Evolutionary conservation across 306 rosid species (phyloP), one percentile per base, ranked within the genome.

Genomic region (Begonia fuchsioides): DNA sequence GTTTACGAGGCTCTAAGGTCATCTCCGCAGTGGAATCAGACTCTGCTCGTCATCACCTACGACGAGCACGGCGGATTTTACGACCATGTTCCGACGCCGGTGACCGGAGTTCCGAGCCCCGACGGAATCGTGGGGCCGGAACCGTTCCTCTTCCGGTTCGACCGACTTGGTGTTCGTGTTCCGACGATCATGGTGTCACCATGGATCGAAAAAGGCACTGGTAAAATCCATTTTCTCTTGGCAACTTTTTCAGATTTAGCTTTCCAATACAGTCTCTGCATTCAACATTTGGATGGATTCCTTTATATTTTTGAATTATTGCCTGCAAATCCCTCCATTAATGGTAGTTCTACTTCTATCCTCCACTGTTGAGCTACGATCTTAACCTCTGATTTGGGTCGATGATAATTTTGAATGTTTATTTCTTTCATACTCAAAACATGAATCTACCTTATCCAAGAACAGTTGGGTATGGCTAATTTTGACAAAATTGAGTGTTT

Each of bases 111-210:
- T 46, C 96, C 96, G 38, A 82, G 49, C 55, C 96, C 94, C 32
- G 96, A 86, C 64, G 96, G 96, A 19, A 86, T 82, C 69, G 76
- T 90, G 0, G 96, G 96, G 13, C 96, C 94, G 50, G 83, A 90
- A 59, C 96, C 96, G 12, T 74, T 48, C 71, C 82, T 86, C 77
- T 86, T 86, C 71, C 79, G 82, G 68, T 86, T 86, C 53, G 96
- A 86, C 66, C 67, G 96, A 57, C 73, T 82, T 14, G 96, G 96
- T 6, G 96, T 86, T 79, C 90, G 96, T 6, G 93, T 82, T 48
- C 94, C 94, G 0, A 86, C 96, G 13, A 82, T 86, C 48, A 86
- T 86, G 96, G 58, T 86, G 52, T 86, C 96, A 70, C 96, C 96
- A 38, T 86, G 96, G 96, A 86, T 86, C 69, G 79, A 76, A 77